These are phyloP conservation scores for Cercospora sojina DNA, from an alignment of 2,329 filamentous ascomycete genomes.

Conservation along the genomic window DNA sequence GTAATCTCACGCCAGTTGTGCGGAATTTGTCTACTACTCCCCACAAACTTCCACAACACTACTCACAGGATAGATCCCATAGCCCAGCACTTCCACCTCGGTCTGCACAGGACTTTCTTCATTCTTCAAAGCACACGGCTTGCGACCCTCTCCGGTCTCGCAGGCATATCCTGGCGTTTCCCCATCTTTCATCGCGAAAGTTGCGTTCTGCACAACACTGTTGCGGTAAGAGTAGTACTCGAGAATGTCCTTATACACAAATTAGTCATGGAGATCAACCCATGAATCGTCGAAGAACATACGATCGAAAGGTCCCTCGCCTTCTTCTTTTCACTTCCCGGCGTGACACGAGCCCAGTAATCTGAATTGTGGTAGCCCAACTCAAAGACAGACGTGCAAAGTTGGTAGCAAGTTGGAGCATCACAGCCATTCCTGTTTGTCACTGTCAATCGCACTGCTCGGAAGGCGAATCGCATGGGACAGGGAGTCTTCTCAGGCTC, in stretches of 20 bases:
- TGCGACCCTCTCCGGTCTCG: background rate
- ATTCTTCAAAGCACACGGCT: background rate
- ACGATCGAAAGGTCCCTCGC: background rate
- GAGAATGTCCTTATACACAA: background rate
- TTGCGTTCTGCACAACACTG: constrained; percentile 5
- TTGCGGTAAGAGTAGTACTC: constrained; percentile 11
- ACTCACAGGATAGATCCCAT: background rate
- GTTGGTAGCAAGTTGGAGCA: constrained; percentile 1
- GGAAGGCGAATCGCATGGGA: background rate
- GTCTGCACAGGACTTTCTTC: background rate
- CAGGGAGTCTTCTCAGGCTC: background rate
- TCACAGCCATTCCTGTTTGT: constrained; percentile 1
- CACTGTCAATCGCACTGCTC: background rate
- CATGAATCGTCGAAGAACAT: background rate
- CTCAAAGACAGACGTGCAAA: background rate
- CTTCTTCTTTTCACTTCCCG: background rate
- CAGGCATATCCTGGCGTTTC: background rate
- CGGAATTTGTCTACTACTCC: background rate
- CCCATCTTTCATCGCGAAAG: background rate
- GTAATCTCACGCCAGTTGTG: background rate
- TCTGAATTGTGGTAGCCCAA: constrained; percentile 1
- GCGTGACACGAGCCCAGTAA: constrained; percentile 7
- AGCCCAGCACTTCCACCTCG: background rate
- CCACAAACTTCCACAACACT: constrained; percentile 1
- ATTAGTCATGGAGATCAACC: background rate